Evolutionary conservation across 345 rosid genomes (phyloP), one percentile per base, ranked within the genome.

Genomic region (Kandelia obovata): DNA sequence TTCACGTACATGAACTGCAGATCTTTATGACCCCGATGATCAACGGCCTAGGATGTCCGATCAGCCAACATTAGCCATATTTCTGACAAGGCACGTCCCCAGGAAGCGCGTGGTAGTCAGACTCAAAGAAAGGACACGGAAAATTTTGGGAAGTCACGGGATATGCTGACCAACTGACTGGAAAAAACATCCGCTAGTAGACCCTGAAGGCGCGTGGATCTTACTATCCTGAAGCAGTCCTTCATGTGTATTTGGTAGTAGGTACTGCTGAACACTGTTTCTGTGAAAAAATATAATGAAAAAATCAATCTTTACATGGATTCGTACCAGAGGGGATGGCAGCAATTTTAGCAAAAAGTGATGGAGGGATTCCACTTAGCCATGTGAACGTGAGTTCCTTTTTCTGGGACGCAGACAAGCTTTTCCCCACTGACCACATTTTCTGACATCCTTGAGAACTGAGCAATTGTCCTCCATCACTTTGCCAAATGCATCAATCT

Each of bases 401-500:
- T 53, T 62, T 71, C 26, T 53, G 25, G 21, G 49, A 43, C 13
- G 49, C 73, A 60, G 71, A 77, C 81, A 69, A 30, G 49, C 11
- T 27, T 8, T 61, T 61, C 8, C 79, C 68, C 70, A 43, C 49
- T 43, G 5, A 13, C 49, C 49, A 43, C 61, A 68, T 66, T 68
- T 9, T 65, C 77, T 69, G 71, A 69, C 74, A 65, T 4, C 74
- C 74, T 73, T 61, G 77, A 26, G 19, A 46, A 31, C 0, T 58
- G 75, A 23, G 67, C 37, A 11, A 1, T 35, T 35, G 63, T 31
- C 28, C 67, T 34, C 53, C 62, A 11, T 35, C 46, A 53, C 53
- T 53, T 37, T 3, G 53, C 53, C 55, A 59, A 27, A 58, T 68
- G 52, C 49, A 43, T 16, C 17, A 23, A 13, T 25, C 59, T 56